phyloP scores from a whole-genome alignment of 2,329 filamentous ascomycete genomes.

The Xylariaceae sp. region DNA sequence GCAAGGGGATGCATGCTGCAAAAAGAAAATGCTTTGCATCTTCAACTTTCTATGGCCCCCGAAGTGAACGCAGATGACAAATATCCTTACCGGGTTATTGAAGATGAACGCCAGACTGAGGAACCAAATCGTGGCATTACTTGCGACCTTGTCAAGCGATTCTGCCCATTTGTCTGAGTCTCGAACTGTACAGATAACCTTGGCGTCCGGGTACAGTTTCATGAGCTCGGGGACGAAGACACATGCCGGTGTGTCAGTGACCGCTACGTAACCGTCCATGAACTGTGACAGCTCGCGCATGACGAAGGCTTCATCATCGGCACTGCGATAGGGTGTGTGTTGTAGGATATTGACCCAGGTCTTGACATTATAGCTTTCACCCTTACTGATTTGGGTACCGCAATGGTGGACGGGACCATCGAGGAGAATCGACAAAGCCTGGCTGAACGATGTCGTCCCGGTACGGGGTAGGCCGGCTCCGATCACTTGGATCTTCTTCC shows the following conservation, averaged over 20 bases:
- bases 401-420: slow-evolving; percentile 25
- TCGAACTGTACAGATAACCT: slow-evolving; percentile 29
- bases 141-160: slow-evolving; percentile 22
- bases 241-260: slow-evolving; percentile 26
- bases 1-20: background rate
- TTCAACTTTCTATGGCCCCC: background rate
- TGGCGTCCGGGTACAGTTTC: slow-evolving; percentile 28
- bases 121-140: slow-evolving; percentile 22
- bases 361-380: slow-evolving; percentile 19
- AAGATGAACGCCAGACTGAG: slow-evolving; percentile 18
- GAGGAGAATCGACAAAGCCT: slow-evolving; percentile 25
- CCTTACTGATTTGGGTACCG: slow-evolving; percentile 23
- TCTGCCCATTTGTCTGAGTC: slow-evolving; percentile 28
- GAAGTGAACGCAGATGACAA: background rate
- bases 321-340: slow-evolving; percentile 17
- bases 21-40: background rate
- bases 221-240: slow-evolving; percentile 29
- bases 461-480: slow-evolving; percentile 25
- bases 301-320: slow-evolving; percentile 17
- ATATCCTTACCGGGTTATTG: slow-evolving; percentile 13
- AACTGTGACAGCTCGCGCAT: slow-evolving; percentile 16
- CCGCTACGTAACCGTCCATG: slow-evolving; percentile 28
- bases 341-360: slow-evolving; percentile 22
- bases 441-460: slow-evolving; percentile 26
- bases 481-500: slow-evolving; percentile 25